These are phyloP conservation scores for Talaromyces islandicus DNA, from an alignment of 2,329 filamentous ascomycete genomes.

Conservation along the genomic window DNA sequence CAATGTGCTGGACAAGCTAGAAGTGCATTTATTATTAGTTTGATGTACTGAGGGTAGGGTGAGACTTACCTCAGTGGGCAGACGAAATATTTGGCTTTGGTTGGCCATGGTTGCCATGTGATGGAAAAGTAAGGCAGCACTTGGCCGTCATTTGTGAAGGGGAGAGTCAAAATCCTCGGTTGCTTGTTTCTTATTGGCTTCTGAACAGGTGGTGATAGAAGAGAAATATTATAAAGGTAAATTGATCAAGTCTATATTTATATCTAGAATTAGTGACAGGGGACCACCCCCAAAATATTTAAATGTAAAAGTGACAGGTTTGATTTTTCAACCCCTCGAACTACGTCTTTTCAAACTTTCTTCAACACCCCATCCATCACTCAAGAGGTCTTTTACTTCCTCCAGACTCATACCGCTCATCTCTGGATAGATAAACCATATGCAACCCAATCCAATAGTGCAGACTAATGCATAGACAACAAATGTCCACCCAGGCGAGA, in stretches of 20 bases:
- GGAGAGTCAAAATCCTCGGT: neutral
- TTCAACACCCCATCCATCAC: conserved; percentile 66
- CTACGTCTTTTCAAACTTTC: conserved; percentile 31
- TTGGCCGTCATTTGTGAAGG: neutral
- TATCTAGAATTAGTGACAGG: neutral
- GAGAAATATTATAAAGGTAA: neutral
- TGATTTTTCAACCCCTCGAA: conserved; percentile 5
- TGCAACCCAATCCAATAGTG: conserved; percentile 55
- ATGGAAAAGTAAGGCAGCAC: neutral
- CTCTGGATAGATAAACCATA: conserved; percentile 78
- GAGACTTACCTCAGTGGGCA: conserved; percentile 7
- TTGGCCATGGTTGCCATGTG: conserved; percentile 10
- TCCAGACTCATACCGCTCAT: conserved; percentile 77
- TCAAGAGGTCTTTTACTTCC: conserved; percentile 67
- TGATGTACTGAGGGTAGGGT: neutral
- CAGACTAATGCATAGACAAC: conserved; percentile 71
- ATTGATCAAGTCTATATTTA: neutral
- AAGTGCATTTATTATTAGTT: neutral
- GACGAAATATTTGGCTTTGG: conserved; percentile 1
- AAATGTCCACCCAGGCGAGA: conserved; percentile 74
- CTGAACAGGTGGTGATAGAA: neutral
- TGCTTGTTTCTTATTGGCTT: neutral
- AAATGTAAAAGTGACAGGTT: neutral
- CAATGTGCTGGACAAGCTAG: conserved; percentile 29
- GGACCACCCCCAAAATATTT: neutral